A percentile compares a stretch with the other conserved stretches of the same genome.
Conservation (phyloP, 352 stramenopile species). For the Globisporangium solare region DNA sequence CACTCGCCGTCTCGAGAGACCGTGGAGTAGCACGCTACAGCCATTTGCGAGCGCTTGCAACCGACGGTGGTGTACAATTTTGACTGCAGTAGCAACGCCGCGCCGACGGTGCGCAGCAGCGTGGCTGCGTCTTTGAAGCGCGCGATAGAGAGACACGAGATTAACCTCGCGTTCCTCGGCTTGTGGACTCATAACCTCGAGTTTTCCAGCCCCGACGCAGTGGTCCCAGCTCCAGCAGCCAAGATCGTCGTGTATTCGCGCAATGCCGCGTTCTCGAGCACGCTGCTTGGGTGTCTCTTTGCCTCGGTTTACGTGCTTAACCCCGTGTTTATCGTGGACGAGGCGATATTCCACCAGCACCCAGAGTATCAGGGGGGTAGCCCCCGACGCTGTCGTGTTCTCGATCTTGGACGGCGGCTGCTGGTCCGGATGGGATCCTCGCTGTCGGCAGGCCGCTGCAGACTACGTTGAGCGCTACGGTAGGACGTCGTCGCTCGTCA, state of each 20-base stretch:
- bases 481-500: constrained; percentile 14
- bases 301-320: constrained; percentile 14
- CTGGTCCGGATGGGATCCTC: neutral
- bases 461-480: constrained; percentile 6
- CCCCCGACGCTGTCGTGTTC: constrained; percentile 38
- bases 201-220: neutral
- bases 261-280: constrained; percentile 1
- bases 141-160: neutral
- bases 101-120: neutral
- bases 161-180: constrained; percentile 17
- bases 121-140: constrained; percentile 4
- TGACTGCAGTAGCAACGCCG: neutral
- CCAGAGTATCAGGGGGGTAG: constrained; percentile 1
- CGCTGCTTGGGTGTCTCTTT: constrained; percentile 33
- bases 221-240: neutral
- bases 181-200: constrained; percentile 28
- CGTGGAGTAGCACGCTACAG: neutral
- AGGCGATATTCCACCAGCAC: constrained; percentile 5
- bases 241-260: constrained; percentile 18
- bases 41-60: constrained; percentile 1
- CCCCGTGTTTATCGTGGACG: constrained; percentile 27
- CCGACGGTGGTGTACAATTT: neutral
- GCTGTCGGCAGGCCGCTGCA: constrained; percentile 7
- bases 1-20: neutral
- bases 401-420: constrained; percentile 15